These are phyloP conservation scores for Carex arenaria DNA, from an alignment of 202 grass and related monocot genomes.

Conservation along the genomic window DNA sequence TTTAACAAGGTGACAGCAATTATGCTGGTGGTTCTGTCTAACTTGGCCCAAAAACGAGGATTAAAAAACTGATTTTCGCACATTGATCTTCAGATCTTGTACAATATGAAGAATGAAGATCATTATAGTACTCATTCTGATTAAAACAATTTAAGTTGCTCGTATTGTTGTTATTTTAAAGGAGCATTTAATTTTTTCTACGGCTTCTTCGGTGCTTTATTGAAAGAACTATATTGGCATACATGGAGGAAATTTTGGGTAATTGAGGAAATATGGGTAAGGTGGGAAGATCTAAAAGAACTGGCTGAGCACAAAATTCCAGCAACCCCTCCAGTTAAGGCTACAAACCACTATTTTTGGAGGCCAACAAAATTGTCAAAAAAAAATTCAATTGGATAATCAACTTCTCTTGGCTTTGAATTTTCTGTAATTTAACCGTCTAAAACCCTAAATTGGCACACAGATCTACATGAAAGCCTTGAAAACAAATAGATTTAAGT, in stretches of 20 bases:
- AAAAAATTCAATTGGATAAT: neutral
- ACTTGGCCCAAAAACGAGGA: neutral
- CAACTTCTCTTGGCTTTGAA: neutral
- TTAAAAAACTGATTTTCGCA: neutral
- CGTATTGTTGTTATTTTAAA: neutral
- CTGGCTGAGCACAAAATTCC: neutral
- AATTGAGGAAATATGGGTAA: neutral
- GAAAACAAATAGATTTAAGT: neutral
- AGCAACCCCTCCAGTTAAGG: neutral
- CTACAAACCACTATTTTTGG: neutral
- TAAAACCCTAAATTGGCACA: neutral
- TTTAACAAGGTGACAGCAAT: neutral
- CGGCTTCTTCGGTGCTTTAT: neutral
- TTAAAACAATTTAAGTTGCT: neutral
- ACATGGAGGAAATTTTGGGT: neutral
- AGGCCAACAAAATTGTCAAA: neutral
- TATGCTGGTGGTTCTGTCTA: neutral
- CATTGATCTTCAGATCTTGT: neutral
- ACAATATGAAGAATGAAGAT: neutral
- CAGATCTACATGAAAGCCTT: neutral
- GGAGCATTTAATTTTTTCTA: neutral
- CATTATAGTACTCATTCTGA: neutral
- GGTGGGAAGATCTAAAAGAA: neutral
- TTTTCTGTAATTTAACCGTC: neutral
- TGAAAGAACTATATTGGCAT: neutral